Conservation (phyloP, 139 green algal species). For the Chlorella vulgaris region DNA sequence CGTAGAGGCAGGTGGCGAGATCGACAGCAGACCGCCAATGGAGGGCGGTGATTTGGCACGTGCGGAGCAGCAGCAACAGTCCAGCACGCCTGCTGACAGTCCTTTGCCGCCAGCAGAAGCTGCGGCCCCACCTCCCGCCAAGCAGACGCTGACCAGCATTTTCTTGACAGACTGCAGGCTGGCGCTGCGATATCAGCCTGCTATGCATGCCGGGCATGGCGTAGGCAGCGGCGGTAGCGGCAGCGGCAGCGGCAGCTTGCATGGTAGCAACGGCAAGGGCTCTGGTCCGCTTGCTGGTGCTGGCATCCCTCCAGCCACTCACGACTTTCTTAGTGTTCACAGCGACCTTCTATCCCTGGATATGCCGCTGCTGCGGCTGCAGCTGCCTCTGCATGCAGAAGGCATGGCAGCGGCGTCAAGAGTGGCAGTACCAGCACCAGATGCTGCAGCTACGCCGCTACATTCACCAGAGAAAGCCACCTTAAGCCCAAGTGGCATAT, state of each 20-base stretch:
- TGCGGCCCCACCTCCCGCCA: not conserved
- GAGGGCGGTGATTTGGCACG: too few relatives aligned
- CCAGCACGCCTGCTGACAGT: too few relatives aligned
- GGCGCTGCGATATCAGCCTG: conserved; percentile 23
- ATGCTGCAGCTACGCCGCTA: too few relatives aligned
- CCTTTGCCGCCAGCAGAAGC: too few relatives aligned
- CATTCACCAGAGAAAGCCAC: too few relatives aligned
- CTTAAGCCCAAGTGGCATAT: too few relatives aligned
- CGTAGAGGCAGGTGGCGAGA: too few relatives aligned
- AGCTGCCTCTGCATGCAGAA: conserved; percentile 32
- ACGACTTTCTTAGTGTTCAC: conserved; percentile 29
- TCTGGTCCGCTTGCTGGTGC: not conserved
- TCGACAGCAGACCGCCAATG: too few relatives aligned
- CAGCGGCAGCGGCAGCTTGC: too few relatives aligned
- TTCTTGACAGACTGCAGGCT: conserved; percentile 9
- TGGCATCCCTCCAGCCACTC: conserved; percentile 13
- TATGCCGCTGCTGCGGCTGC: conserved; percentile 46
- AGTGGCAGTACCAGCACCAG: too few relatives aligned
- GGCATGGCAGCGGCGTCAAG: not conserved
- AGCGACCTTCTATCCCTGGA: conserved; percentile 39
- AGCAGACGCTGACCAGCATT: not conserved
- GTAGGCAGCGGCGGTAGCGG: conserved; percentile 5
- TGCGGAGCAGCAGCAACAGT: not conserved
- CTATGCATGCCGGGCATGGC: not conserved
- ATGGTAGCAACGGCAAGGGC: too few relatives aligned